Conservation (phyloP, 2,329 filamentous ascomycete species). For the Phialocephala sp. region DNA sequence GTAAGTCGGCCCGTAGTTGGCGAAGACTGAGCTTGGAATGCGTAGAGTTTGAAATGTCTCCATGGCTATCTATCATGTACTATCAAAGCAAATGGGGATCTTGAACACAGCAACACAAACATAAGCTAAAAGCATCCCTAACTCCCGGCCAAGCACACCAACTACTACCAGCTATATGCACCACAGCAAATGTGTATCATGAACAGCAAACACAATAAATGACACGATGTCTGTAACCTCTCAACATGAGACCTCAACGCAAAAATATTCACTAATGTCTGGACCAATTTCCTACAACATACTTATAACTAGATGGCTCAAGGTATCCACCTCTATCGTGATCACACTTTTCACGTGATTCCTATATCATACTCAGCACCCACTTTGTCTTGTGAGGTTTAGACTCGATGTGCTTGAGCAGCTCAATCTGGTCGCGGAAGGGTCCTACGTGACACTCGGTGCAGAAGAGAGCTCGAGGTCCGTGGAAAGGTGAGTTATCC, state of each 20-base stretch:
- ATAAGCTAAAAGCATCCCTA: neutral
- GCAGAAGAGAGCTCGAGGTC: neutral
- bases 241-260: neutral
- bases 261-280: neutral
- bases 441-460: neutral
- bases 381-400: constrained; percentile 11
- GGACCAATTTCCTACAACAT: neutral
- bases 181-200: neutral
- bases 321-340: neutral
- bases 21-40: too few species aligned
- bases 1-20: too few species aligned
- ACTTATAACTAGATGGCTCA: neutral
- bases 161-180: neutral
- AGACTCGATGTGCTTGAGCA: constrained; percentile 10
- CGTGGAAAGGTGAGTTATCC: constrained; percentile 12
- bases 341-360: neutral
- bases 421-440: neutral
- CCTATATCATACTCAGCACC: constrained; percentile 9
- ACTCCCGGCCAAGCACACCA: neutral
- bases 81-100: neutral
- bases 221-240: neutral
- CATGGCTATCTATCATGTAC: neutral
- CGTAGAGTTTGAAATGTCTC: neutral
- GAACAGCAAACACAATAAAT: neutral
- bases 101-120: neutral